phyloP scores from a whole-genome alignment of 116 monocot genomes.

The Trichopus zeylanicus region DNA sequence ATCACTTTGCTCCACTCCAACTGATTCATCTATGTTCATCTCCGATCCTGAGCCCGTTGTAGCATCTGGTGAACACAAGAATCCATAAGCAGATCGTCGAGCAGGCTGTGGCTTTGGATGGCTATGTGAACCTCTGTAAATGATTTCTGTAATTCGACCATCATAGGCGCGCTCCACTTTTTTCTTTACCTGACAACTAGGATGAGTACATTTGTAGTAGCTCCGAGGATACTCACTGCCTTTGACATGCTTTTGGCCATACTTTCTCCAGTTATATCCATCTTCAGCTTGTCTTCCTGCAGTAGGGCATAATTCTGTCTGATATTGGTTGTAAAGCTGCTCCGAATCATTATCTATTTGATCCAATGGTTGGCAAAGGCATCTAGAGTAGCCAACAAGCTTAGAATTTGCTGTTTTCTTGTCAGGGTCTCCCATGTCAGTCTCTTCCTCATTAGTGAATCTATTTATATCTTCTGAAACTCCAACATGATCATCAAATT shows the following conservation, averaged over 20 bases:
- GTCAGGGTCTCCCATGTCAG: neutral
- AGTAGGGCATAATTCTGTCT: neutral
- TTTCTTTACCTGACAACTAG: conserved; percentile 7
- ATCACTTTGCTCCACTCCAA: conserved; percentile 1
- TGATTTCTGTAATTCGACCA: conserved; percentile 12
- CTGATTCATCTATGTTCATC: neutral
- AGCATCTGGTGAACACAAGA: conserved; percentile 2
- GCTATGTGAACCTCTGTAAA: conserved; percentile 16
- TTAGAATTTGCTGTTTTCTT: neutral
- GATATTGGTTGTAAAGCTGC: neutral
- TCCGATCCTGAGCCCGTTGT: neutral
- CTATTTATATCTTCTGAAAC: neutral
- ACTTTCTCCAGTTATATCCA: conserved; percentile 21
- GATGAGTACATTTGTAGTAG: conserved; percentile 18
- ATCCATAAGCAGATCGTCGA: conserved; percentile 3
- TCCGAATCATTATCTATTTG: neutral
- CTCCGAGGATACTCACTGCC: conserved; percentile 20
- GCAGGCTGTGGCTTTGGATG: conserved; percentile 11
- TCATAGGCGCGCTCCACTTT: conserved; percentile 6
- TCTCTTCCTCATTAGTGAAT: neutral
- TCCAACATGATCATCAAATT: neutral
- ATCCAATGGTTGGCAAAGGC: neutral
- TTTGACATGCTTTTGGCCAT: conserved; percentile 25
- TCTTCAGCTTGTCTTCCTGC: conserved; percentile 9
- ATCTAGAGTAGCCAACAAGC: too few species aligned